Evolutionary conservation across 495 filamentous ascomycete species (phyloP).

Genomic region (Aspergillus affinis): DNA sequence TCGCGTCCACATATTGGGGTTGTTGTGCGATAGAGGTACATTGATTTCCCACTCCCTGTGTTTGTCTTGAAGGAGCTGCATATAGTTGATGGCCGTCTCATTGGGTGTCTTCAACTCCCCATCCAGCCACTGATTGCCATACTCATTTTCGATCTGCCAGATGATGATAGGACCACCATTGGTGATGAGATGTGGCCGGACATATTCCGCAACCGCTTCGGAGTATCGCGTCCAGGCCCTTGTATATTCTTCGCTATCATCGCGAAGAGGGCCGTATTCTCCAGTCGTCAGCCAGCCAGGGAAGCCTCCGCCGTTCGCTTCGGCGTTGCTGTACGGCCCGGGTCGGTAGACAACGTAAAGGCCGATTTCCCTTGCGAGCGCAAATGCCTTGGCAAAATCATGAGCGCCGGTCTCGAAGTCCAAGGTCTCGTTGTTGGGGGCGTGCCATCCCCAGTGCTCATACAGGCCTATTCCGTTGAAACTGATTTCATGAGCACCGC

Average conservation of each 20-base stretch:
- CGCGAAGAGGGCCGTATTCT: conserved; percentile 40
- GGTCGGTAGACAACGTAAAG: conserved; percentile 59
- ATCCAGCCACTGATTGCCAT: conserved; percentile 1
- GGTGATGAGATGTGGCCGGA: conserved; percentile 50
- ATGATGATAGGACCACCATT: conserved; percentile 54
- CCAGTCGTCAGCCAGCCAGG: conserved; percentile 54
- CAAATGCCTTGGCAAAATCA: conserved; percentile 52
- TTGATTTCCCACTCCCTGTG: conserved; percentile 48
- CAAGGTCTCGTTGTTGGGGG: too few relatives aligned
- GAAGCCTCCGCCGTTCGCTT: conserved; percentile 49
- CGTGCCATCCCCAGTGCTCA: too few relatives aligned
- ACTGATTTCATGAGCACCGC: too few relatives aligned
- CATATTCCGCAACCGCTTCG: conserved; percentile 42
- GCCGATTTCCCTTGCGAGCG: conserved; percentile 55
- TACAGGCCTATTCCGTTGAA: too few relatives aligned
- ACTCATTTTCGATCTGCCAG: conserved; percentile 55
- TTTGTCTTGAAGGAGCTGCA: conserved; percentile 45
- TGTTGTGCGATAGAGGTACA: conserved; percentile 53
- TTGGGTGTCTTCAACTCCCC: neutral
- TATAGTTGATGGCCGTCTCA: conserved; percentile 12
- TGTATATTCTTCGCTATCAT: conserved; percentile 43
- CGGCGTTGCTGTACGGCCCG: conserved; percentile 60
- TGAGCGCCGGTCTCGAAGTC: conserved; percentile 58
- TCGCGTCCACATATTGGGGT: conserved; percentile 50
- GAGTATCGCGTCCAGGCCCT: conserved; percentile 18